These are phyloP conservation scores for Lactarius evosmus DNA, from an alignment of 768 basidiomycete species.

Conservation along the genomic window DNA sequence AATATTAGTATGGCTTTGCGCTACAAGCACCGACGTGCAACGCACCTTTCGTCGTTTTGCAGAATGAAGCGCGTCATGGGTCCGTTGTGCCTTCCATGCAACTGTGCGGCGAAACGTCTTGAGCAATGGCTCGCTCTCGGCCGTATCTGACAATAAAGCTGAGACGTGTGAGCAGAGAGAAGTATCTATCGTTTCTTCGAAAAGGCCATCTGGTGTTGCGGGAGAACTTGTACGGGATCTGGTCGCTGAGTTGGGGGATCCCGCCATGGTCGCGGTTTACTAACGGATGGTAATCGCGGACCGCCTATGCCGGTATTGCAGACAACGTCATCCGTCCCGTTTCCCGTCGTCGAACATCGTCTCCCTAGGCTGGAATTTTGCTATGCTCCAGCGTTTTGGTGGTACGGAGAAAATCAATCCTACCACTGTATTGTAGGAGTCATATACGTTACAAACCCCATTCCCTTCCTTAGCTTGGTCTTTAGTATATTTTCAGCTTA, in stretches of 20 bases:
- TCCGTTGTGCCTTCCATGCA: slow-evolving; percentile 50
- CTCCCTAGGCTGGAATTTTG: too few species aligned
- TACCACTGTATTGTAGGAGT: too few species aligned
- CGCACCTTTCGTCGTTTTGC: slow-evolving; percentile 66
- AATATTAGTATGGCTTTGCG: not conserved
- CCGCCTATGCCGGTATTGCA: slow-evolving; percentile 5
- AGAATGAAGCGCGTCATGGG: slow-evolving; percentile 46
- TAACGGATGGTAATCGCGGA: not conserved
- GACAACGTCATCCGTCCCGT: too few species aligned
- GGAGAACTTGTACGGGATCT: slow-evolving; percentile 19
- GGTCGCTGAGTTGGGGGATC: slow-evolving; percentile 20
- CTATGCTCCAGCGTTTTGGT: too few species aligned
- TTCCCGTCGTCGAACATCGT: too few species aligned
- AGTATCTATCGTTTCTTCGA: slow-evolving; percentile 15
- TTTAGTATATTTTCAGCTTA: too few species aligned
- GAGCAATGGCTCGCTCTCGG: slow-evolving; percentile 34
- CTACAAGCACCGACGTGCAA: not conserved
- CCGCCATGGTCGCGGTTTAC: slow-evolving; percentile 15
- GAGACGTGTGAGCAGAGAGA: slow-evolving; percentile 43
- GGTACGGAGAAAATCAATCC: too few species aligned
- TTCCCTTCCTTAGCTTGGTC: too few species aligned
- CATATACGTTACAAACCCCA: too few species aligned
- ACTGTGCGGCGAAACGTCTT: slow-evolving; percentile 53
- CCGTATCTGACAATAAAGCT: slow-evolving; percentile 37
- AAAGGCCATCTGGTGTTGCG: slow-evolving; percentile 17